A percentile compares a stretch with the other conserved stretches of the same genome.
Conservation (phyloP, 2,329 filamentous ascomycete genomes). For the Scedosporium dehoogii region DNA sequence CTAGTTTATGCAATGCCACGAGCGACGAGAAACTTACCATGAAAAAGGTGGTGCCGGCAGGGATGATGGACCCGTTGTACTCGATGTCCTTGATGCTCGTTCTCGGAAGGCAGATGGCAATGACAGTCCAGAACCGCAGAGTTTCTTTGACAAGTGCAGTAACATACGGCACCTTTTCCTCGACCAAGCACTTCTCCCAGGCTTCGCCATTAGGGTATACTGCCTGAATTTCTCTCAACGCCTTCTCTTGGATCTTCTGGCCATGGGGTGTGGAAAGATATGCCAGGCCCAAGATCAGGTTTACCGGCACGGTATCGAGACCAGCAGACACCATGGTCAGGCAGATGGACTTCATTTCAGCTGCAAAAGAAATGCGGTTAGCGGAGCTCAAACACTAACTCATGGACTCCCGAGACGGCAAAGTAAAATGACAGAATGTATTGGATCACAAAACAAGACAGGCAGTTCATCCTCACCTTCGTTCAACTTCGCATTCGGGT, state of each 20-base stretch:
- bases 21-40: conserved; percentile 39
- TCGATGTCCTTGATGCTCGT: conserved; percentile 62
- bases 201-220: conserved; percentile 65
- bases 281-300: conserved; percentile 70
- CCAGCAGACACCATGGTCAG: conserved; percentile 75
- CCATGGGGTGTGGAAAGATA: conserved; percentile 61
- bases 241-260: conserved; percentile 59
- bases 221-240: conserved; percentile 59
- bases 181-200: conserved; percentile 63
- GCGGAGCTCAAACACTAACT: not conserved
- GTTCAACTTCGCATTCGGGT: conserved; percentile 31
- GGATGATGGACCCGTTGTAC: conserved; percentile 58
- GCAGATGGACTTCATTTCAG: conserved; percentile 71
- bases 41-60: conserved; percentile 69
- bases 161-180: conserved; percentile 69
- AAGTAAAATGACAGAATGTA: not conserved
- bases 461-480: conserved; percentile 15
- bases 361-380: conserved; percentile 24
- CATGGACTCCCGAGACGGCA: too few species aligned
- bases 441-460: not conserved
- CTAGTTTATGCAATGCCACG: not conserved
- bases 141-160: conserved; percentile 72
- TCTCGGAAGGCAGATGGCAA: conserved; percentile 67
- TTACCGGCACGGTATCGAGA: conserved; percentile 71
- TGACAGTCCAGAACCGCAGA: conserved; percentile 69